Base-by-base conservation (phyloP, 345 rosid species). In the Rhodamnia rubescens region DNA sequence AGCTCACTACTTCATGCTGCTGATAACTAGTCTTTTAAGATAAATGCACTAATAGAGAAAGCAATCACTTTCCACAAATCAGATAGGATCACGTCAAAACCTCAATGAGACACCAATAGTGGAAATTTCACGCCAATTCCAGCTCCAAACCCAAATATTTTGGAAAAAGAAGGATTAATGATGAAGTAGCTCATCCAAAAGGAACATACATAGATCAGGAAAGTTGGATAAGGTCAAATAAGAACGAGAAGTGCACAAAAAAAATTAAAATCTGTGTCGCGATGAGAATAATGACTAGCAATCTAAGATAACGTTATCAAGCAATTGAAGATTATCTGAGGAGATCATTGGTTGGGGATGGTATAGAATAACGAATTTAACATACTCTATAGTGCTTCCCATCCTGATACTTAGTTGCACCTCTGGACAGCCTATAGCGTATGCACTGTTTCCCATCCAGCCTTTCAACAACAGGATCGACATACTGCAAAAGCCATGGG, bases 311-410 rank as follows among this genome's bases (percentile, higher is more conserved):
- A 82, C 18, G 4, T 44, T n/a, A 78, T 36, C 44, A 75, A 80
- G 44, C 32, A 32, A 18, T 74, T 14, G 47, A 16, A 44, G 49
- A 47, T 22, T 16, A 26, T 29, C 12, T 12, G 4, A 85, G 57
- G 27, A 42, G 80, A 69, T 36, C 13, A 8, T 42, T 18, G 47
- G 47, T 69, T 36, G 81, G 49, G 78, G 56, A 58, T 32, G 69
- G 26, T 36, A 18, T n/a, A 61, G 80, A 29, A 49, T 53, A 85
- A 86, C 84, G 42, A 84, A 86, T 86, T 85, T 53, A 86, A 59
- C 92, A 59, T 90, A 97, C 99, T 87, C 98, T 90, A 75, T 93
- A 97, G 89, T 95, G 99, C 90, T 95, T 97, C 74, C 99, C 99
- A 78, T 96, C 90, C 88, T 85, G 96, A 89, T 97, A 97, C 88